phyloP scores from a whole-genome alignment of 1,284 basidiomycete species.

The Coniferiporia weirii region DNA sequence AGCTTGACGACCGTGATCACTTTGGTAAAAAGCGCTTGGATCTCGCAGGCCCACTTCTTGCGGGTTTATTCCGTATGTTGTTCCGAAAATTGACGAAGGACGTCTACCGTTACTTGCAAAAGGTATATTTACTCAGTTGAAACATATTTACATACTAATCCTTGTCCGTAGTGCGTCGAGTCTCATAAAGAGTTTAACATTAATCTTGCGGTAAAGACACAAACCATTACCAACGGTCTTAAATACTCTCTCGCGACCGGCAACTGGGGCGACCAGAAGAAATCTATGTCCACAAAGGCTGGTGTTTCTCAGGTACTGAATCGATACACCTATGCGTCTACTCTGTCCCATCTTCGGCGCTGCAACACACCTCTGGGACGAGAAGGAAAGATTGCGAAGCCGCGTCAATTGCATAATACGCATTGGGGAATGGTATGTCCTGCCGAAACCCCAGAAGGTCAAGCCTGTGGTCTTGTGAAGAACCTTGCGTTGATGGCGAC shows the following conservation, averaged over 20 bases:
- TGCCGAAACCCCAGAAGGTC: conserved; percentile 98
- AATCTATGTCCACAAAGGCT: conserved; percentile 95
- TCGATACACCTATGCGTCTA: conserved; percentile 97
- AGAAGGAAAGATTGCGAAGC: conserved; percentile 99
- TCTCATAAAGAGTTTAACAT: conserved; percentile 95
- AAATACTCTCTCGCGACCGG: conserved; percentile 98
- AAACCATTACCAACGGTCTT: conserved; percentile 96
- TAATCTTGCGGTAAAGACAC: conserved; percentile 88
- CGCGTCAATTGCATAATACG: conserved; percentile 98
- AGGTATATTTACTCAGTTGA: conserved; percentile 46
- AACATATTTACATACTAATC: not conserved
- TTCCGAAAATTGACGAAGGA: conserved; percentile 97
- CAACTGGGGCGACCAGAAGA: conserved; percentile 99
- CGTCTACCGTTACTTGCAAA: conserved; percentile 95
- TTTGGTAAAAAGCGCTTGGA: conserved; percentile 99
- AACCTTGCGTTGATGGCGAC: conserved; percentile 97
- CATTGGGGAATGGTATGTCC: conserved; percentile 99
- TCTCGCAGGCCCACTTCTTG: conserved; percentile 90
- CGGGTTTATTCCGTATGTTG: conserved; percentile 95
- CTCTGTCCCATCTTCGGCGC: conserved; percentile 94
- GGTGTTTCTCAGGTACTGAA: conserved; percentile 99
- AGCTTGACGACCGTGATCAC: conserved; percentile 98
- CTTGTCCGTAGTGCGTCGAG: conserved; percentile 78
- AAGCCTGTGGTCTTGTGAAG: conserved; percentile 98
- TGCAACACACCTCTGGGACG: conserved; percentile 98